Percentiles rank a stretch among this genome's conserved stretches.
Conservation (phyloP, 208 protist genomes). For the Wallacemonas sp. region DNA sequence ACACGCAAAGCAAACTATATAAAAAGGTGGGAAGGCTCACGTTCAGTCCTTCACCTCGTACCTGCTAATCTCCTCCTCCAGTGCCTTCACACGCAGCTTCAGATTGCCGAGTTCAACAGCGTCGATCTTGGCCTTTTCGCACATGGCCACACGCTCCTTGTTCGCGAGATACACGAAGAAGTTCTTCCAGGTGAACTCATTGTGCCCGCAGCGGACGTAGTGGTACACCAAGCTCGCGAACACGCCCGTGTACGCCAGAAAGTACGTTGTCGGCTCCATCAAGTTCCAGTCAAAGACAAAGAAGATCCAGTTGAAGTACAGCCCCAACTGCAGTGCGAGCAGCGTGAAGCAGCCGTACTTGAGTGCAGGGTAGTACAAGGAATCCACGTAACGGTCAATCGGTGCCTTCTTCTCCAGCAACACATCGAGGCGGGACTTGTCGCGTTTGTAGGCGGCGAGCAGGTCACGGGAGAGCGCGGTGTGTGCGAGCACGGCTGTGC, state of each 20-base stretch:
- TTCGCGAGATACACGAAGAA: conserved; percentile 40
- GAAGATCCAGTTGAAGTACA: conserved; percentile 87
- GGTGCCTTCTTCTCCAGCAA: conserved; percentile 29
- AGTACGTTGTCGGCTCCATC: conserved; percentile 87
- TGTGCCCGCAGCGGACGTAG: conserved; percentile 47
- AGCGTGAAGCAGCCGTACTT: conserved; percentile 46
- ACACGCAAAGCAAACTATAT: no score
- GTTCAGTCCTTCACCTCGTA: conserved; percentile 14
- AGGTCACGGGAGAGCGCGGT: conserved; percentile 6
- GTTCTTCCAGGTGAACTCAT: conserved; percentile 59
- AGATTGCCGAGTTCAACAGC: conserved; percentile 27
- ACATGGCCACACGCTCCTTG: conserved; percentile 33
- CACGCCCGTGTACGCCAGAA: conserved; percentile 69
- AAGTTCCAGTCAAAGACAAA: conserved; percentile 90
- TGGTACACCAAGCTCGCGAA: conserved; percentile 69
- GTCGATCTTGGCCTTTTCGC: conserved; percentile 41
- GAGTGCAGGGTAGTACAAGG: conserved; percentile 44
- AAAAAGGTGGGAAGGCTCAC: no score
- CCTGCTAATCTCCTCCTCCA: conserved; percentile 38
- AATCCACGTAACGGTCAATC: conserved; percentile 48
- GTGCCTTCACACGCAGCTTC: conserved; percentile 23
- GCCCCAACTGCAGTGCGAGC: conserved; percentile 54
- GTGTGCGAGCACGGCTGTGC: conserved; percentile 1
- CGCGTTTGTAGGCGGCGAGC: background rate
- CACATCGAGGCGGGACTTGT: conserved; percentile 26